Evolutionary conservation across 106 monocot genomes (phyloP).

Genomic region (Dioscorea dumetorum): DNA sequence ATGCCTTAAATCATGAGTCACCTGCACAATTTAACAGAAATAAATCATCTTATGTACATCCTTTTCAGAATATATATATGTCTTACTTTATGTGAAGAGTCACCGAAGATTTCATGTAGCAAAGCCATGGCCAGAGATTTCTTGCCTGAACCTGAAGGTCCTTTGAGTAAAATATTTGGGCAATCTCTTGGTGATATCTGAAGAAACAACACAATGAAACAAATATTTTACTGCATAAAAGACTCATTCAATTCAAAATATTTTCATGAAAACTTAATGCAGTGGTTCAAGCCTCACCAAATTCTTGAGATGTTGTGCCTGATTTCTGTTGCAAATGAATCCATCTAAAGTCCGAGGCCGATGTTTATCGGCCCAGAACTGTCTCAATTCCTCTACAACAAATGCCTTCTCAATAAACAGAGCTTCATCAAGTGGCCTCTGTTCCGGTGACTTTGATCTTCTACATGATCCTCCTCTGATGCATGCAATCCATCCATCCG

Average conservation of each 20-base stretch:
- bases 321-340: conserved; percentile 34
- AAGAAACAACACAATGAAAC: neutral
- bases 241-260: neutral
- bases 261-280: neutral
- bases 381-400: conserved; percentile 32
- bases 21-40: conserved; percentile 18
- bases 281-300: conserved; percentile 15
- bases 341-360: conserved; percentile 15
- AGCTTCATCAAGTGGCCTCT: conserved; percentile 16
- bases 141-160: conserved; percentile 38
- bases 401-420: conserved; percentile 29
- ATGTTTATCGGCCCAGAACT: conserved; percentile 36
- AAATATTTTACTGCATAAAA: neutral
- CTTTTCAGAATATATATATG: too few relatives aligned
- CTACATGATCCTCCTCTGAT: conserved; percentile 14
- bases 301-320: conserved; percentile 24
- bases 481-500: conserved; percentile 35
- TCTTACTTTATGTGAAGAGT: conserved; percentile 23
- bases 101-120: conserved; percentile 34
- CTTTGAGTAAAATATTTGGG: conserved; percentile 33
- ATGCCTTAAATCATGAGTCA: conserved; percentile 25
- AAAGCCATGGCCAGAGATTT: conserved; percentile 33
- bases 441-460: conserved; percentile 15
- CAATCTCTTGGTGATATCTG: conserved; percentile 20
- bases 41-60: neutral